Percentiles rank a stretch among this genome's conserved stretches.
Evolutionary conservation across 1,139 yeast species (phyloP).

Genomic region (Yamadazyma sp.): DNA sequence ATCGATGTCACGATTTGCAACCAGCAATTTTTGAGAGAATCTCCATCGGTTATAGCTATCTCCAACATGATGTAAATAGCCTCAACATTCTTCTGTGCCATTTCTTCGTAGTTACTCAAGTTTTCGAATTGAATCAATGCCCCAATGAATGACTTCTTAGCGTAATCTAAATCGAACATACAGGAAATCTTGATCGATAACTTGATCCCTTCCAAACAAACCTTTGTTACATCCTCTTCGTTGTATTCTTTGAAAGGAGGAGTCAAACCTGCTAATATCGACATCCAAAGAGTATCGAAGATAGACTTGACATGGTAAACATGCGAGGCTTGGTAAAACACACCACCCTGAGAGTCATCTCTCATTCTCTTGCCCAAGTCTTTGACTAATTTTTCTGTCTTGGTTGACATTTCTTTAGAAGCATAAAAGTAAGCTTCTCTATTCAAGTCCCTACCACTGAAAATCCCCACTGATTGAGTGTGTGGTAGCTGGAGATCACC

Average conservation of each 20-base stretch:
- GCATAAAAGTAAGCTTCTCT: slow-evolving; percentile 91
- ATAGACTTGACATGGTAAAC: slow-evolving; percentile 90
- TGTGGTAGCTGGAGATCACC: slow-evolving; percentile 51
- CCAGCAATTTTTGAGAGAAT: slow-evolving; percentile 74
- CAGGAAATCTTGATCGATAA: slow-evolving; percentile 82
- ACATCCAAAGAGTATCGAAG: slow-evolving; percentile 96
- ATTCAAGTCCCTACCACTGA: slow-evolving; percentile 72
- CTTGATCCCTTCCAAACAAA: slow-evolving; percentile 82
- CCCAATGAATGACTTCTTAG: slow-evolving; percentile 85
- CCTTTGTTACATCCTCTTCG: slow-evolving; percentile 68
- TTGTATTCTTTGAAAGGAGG: slow-evolving; percentile 91
- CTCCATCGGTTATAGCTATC: slow-evolving; percentile 77
- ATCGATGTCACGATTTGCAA: slow-evolving; percentile 75
- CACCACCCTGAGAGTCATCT: slow-evolving; percentile 31
- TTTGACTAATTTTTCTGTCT: slow-evolving; percentile 83
- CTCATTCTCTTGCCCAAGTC: slow-evolving; percentile 54
- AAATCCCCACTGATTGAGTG: slow-evolving; percentile 55
- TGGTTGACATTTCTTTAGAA: slow-evolving; percentile 84
- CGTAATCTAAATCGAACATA: slow-evolving; percentile 78
- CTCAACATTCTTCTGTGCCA: slow-evolving; percentile 75
- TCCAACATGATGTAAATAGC: slow-evolving; percentile 77
- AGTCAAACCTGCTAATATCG: slow-evolving; percentile 88
- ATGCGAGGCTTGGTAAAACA: slow-evolving; percentile 60
- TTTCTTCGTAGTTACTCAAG: slow-evolving; percentile 73
- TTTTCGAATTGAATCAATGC: slow-evolving; percentile 88